A percentile compares a stretch with the other conserved stretches of the same genome.
Conservation (phyloP, 305 asterid genomes). For the Andrographis paniculata region DNA sequence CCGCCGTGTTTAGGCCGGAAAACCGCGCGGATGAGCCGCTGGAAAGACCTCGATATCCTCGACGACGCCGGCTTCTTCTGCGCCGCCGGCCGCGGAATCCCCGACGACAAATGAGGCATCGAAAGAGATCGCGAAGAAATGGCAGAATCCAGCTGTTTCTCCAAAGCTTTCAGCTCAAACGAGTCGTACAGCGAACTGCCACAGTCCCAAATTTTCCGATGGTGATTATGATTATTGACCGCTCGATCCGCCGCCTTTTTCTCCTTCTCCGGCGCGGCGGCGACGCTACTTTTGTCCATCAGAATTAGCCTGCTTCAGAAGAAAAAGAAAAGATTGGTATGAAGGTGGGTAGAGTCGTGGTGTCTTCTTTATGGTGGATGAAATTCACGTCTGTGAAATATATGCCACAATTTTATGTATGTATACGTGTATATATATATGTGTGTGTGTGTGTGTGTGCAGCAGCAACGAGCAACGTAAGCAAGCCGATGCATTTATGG, state of each 20-base stretch:
- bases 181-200: conserved; percentile 81
- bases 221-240: too few relatives aligned
- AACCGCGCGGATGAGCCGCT: conserved; percentile 41
- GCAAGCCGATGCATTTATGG: neutral
- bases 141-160: conserved; percentile 60
- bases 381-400: neutral
- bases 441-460: too few relatives aligned
- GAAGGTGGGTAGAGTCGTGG: too few relatives aligned
- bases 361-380: neutral
- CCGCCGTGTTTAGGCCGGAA: conserved; percentile 35
- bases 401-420: neutral
- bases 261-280: neutral
- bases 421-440: too few relatives aligned
- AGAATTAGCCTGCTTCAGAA: neutral
- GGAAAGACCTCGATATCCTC: conserved; percentile 46
- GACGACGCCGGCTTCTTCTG: conserved; percentile 28
- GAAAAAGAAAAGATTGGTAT: too few relatives aligned
- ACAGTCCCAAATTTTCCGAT: conserved; percentile 52
- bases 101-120: conserved; percentile 56
- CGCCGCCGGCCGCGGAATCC: conserved; percentile 18
- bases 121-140: conserved; percentile 52
- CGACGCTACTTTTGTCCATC: conserved; percentile 18
- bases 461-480: too few relatives aligned
- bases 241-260: neutral
- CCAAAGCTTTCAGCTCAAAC: conserved; percentile 54